Conservation (phyloP, 2,329 filamentous ascomycete genomes). For the Diplocarpon rosae region DNA sequence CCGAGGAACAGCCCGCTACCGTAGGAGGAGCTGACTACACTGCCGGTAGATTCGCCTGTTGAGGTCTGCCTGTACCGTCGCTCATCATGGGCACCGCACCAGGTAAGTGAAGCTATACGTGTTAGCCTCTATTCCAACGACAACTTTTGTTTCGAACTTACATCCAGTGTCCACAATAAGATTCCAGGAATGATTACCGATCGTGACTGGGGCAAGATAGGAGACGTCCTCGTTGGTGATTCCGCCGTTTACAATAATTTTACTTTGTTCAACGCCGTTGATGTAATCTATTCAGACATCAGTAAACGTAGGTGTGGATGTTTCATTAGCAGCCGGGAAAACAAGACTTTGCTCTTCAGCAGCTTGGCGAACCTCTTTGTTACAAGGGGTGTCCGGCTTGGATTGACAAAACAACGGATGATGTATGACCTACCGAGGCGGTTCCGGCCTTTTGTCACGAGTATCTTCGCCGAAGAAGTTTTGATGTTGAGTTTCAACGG, state of each 20-base stretch:
- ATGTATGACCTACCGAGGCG: no score
- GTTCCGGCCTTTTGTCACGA: no score
- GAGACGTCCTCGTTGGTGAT: constrained; percentile 23
- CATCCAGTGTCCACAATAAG: constrained; percentile 27
- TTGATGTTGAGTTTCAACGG: no score
- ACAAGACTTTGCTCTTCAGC: no score
- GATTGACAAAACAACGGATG: no score
- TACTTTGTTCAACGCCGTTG: no score
- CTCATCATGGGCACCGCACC: constrained; percentile 10
- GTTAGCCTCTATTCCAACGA: constrained; percentile 1
- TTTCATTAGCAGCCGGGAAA: no score
- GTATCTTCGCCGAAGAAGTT: no score
- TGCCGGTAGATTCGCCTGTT: constrained; percentile 19
- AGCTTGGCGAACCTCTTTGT: no score
- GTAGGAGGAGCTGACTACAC: constrained; percentile 20
- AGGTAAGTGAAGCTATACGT: constrained; percentile 21
- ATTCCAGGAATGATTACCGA: constrained; percentile 20
- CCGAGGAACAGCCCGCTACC: constrained; percentile 24
- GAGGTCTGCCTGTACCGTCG: constrained; percentile 12
- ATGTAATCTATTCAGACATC: no score
- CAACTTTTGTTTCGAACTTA: constrained; percentile 7
- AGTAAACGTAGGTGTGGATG: no score
- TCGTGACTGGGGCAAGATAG: constrained; percentile 22
- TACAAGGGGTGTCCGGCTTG: no score
- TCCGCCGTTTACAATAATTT: constrained; percentile 12